Base-by-base conservation (phyloP, 1,139 yeast species). In the Candida neerlandica region DNA sequence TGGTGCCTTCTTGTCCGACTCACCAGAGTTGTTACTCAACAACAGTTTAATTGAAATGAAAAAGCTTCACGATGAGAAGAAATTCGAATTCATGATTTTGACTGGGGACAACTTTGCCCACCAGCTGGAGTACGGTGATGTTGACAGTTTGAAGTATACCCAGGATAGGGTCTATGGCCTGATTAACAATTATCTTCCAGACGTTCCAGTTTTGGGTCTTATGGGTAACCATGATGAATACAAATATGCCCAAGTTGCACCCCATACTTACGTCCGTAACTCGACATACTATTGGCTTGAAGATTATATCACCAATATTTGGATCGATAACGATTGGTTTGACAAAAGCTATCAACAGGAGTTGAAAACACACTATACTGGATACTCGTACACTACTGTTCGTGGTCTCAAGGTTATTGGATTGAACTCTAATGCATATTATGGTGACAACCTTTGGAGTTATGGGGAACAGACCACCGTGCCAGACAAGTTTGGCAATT, bases 41-140 rank as follows among this genome's bases (percentile, higher is more conserved):
- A 80, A 78, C 52, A 76, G 86, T 26, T 68, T 85, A 63, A 69
- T 71, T 43, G 68, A 80, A 23, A 72, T 82, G 51, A 67, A 70
- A 11, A 59, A 71, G 29, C 64, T 67, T 44, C 67, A 70, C 54
- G 50, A 65, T 37, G 59, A 65, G 16, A 58, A 70, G 16, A 62
- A 71, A 10, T 84, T 78, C 57, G 85, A 82, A 47, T 85, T 85
- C 60, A 76, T 84, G 4, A 62, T 85, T 26, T 85, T 85, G 70
- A 85, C 89, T 2, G 91, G 90, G 46, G 91, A 85, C 59, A 69
- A 84, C 62, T 84, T 84, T 35, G 88, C 83, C 60, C 89, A 84
- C 57, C 33, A 34, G n/a, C 29, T 43, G 37, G 37, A 33, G 37
- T 33, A n/a, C 37, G 37, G 37, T 33, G 37, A 33, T 11, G 37